These are phyloP conservation scores for Ocimum tenuiflorum DNA, from an alignment of 257 asterid genomes.

Conservation along the genomic window DNA sequence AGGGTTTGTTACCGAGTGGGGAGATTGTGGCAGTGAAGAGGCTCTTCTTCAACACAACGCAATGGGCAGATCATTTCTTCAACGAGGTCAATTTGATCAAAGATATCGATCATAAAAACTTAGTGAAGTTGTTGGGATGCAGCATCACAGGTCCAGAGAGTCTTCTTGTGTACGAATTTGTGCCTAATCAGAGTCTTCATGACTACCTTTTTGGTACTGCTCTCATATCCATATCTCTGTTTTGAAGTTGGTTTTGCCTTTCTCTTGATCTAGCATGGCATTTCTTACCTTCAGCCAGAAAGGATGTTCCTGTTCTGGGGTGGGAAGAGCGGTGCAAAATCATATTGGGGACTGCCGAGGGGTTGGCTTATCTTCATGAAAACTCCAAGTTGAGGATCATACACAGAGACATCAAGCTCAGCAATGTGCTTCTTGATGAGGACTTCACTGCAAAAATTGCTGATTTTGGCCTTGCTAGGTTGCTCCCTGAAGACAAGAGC, in stretches of 20 bases:
- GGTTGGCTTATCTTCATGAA: constrained; percentile 63
- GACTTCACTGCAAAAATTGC: constrained; percentile 57
- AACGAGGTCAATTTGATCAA: constrained; percentile 75
- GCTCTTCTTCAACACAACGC: constrained; percentile 63
- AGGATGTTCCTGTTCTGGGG: constrained; percentile 33
- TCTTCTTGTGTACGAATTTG: constrained; percentile 63
- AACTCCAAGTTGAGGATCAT: constrained; percentile 45
- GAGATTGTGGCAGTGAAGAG: constrained; percentile 58
- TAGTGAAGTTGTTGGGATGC: constrained; percentile 70
- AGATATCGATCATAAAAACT: constrained; percentile 52
- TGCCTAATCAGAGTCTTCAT: constrained; percentile 66
- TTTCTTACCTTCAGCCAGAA: constrained; percentile 34
- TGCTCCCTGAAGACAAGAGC: constrained; percentile 51
- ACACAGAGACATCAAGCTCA: constrained; percentile 62
- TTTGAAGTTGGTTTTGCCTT: neutral
- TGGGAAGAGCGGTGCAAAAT: constrained; percentile 52
- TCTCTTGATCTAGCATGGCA: neutral
- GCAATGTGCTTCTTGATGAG: constrained; percentile 53
- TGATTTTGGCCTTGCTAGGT: constrained; percentile 68
- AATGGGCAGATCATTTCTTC: constrained; percentile 78
- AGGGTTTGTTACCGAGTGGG: constrained; percentile 63
- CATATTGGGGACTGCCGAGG: constrained; percentile 61
- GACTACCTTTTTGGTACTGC: constrained; percentile 48
- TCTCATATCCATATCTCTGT: neutral
- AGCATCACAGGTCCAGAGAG: constrained; percentile 86